Conservation (phyloP, 2,329 filamentous ascomycete genomes). For the Microdochium trichocladiopsis region DNA sequence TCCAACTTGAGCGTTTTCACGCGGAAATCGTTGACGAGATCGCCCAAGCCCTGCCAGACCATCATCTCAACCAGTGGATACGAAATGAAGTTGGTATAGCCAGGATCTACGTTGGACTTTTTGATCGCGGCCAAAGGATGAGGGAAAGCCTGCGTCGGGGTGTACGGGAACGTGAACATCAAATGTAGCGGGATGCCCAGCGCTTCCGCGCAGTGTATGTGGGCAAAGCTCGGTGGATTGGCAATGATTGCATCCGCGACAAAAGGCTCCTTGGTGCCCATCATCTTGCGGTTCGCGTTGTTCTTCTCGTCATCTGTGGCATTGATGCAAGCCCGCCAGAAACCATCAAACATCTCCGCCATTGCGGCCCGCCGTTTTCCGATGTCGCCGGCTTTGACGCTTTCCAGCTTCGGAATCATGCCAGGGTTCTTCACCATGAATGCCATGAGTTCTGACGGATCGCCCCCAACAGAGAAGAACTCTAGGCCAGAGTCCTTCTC, state of each 20-base stretch:
- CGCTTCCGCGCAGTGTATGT: slow-evolving; percentile 73
- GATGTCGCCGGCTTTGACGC: slow-evolving; percentile 68
- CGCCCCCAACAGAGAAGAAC: slow-evolving; percentile 74
- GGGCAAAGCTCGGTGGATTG: slow-evolving; percentile 72
- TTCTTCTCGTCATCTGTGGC: slow-evolving; percentile 63
- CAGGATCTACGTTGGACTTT: slow-evolving; percentile 61
- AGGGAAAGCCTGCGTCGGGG: slow-evolving; percentile 66
- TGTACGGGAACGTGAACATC: slow-evolving; percentile 87
- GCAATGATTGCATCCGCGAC: slow-evolving; percentile 78
- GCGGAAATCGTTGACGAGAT: slow-evolving; percentile 70
- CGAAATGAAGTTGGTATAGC: slow-evolving; percentile 73
- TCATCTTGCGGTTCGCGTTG: slow-evolving; percentile 53
- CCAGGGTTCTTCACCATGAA: slow-evolving; percentile 86
- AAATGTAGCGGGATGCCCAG: slow-evolving; percentile 72
- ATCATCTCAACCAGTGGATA: slow-evolving; percentile 80
- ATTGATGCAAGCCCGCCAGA: slow-evolving; percentile 73
- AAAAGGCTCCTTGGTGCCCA: slow-evolving; percentile 54
- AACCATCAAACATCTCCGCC: slow-evolving; percentile 77
- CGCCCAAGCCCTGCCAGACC: slow-evolving; percentile 84
- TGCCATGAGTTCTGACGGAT: slow-evolving; percentile 76
- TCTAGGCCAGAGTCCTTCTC: slow-evolving; percentile 66
- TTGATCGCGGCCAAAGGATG: slow-evolving; percentile 74
- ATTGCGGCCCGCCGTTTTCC: slow-evolving; percentile 59
- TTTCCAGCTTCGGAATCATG: slow-evolving; percentile 67
- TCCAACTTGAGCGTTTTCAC: slow-evolving; percentile 63